phyloP scores from a whole-genome alignment of 768 basidiomycete genomes.

The Tricholoma furcatifolium region DNA sequence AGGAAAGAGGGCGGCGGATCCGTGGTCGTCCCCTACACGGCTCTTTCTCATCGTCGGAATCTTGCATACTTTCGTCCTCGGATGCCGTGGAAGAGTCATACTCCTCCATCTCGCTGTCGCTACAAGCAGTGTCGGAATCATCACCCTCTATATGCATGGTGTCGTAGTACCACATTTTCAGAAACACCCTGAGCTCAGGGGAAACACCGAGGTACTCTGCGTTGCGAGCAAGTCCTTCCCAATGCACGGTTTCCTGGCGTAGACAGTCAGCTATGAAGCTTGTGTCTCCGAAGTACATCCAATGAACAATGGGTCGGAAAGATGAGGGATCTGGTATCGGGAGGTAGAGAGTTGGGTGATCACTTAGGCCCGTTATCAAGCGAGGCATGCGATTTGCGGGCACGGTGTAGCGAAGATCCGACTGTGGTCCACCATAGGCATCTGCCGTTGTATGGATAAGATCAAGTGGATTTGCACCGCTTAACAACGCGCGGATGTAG shows the following conservation, averaged over 20 bases:
- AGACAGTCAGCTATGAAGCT: conserved; percentile 67
- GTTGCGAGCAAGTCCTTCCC: conserved; percentile 88
- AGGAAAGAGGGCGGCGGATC: conserved; percentile 38
- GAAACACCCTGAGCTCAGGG: conserved; percentile 72
- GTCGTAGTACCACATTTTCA: conserved; percentile 65
- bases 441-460: conserved; percentile 43
- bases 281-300: conserved; percentile 80
- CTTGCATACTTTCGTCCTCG: conserved; percentile 3
- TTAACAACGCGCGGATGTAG: conserved; percentile 69
- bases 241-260: conserved; percentile 60
- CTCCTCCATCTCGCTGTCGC: conserved; percentile 25
- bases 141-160: conserved; percentile 6
- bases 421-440: conserved; percentile 17
- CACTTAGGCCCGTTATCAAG: conserved; percentile 61
- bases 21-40: conserved; percentile 39
- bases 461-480: conserved; percentile 61
- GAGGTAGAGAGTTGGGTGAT: conserved; percentile 69
- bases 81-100: conserved; percentile 13
- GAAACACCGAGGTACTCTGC: conserved; percentile 85
- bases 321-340: conserved; percentile 75
- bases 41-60: conserved; percentile 35
- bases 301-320: conserved; percentile 71
- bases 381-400: conserved; percentile 61
- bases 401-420: conserved; percentile 35
- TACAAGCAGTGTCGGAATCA: conserved; percentile 32